These are phyloP conservation scores for Hyparrhenia diplandra DNA, from an alignment of 176 grass and related monocot genomes.

Conservation along the genomic window DNA sequence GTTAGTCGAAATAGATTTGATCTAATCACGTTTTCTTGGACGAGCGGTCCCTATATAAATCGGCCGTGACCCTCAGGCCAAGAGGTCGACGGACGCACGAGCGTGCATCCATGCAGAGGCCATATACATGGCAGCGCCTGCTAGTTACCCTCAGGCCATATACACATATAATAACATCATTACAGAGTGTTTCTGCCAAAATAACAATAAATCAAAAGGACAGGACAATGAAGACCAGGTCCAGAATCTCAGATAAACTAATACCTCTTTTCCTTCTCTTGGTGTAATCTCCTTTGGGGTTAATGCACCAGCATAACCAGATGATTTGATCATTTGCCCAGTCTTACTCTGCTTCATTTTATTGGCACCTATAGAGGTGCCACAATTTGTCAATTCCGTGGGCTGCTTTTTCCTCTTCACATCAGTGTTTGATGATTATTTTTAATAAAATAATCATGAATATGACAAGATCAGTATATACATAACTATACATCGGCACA, in stretches of 20 bases:
- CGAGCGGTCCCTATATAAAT: too few species aligned
- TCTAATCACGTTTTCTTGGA: too few species aligned
- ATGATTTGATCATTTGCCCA: conserved; percentile 49
- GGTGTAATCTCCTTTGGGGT: conserved; percentile 50
- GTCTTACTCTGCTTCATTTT: conserved; percentile 52
- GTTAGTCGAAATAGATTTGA: too few species aligned
- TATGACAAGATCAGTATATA: too few species aligned
- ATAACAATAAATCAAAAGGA: conserved; percentile 11
- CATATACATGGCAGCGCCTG: too few species aligned
- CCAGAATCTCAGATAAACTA: conserved; percentile 6
- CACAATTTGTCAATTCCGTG: conserved; percentile 31
- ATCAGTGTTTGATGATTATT: too few species aligned
- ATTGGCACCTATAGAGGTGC: conserved; percentile 45
- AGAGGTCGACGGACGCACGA: too few species aligned
- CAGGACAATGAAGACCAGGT: background rate
- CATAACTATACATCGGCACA: too few species aligned
- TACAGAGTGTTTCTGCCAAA: conserved; percentile 15
- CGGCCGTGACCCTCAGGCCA: too few species aligned
- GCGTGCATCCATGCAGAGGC: too few species aligned
- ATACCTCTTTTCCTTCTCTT: conserved; percentile 81
- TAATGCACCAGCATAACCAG: conserved; percentile 38
- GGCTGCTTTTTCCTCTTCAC: conserved; percentile 68
- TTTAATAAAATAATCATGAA: too few species aligned
- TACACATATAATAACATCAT: conserved; percentile 23
- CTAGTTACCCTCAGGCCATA: too few species aligned